Conservation (phyloP, 345 rosid species). For the Corymbia maculata region DNA sequence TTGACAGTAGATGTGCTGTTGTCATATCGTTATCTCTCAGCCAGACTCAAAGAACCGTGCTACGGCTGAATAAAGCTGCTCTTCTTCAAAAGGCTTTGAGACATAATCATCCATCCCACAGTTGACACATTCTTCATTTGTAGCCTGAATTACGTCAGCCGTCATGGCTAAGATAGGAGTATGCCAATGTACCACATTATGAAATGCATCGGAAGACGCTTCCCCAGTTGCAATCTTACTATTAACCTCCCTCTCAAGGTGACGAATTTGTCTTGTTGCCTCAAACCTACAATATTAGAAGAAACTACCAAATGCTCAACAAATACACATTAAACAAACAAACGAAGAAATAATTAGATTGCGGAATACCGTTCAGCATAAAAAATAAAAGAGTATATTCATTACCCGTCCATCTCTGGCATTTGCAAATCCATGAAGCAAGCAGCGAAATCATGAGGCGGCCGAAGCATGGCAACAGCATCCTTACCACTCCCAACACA, state of each 20-base stretch:
- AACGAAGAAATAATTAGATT: background rate
- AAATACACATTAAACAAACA: background rate
- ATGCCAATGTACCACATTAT: slow-evolving; percentile 43
- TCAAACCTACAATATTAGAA: slow-evolving; percentile 48
- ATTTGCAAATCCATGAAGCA: slow-evolving; percentile 98
- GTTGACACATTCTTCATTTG: slow-evolving; percentile 56
- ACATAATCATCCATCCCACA: slow-evolving; percentile 92
- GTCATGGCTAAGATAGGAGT: slow-evolving; percentile 89
- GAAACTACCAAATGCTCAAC: background rate
- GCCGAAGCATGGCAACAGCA: slow-evolving; percentile 60
- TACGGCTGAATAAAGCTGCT: slow-evolving; percentile 68
- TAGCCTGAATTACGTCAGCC: slow-evolving; percentile 85
- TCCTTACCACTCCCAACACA: slow-evolving; percentile 75
- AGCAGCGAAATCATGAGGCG: slow-evolving; percentile 77
- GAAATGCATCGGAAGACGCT: slow-evolving; percentile 23
- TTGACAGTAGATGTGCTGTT: background rate
- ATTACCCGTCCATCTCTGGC: slow-evolving; percentile 98
- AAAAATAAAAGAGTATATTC: background rate
- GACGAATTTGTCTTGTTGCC: slow-evolving; percentile 70
- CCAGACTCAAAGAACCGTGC: slow-evolving; percentile 52
- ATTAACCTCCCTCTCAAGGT: slow-evolving; percentile 41
- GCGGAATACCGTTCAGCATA: background rate
- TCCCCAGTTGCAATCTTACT: slow-evolving; percentile 41
- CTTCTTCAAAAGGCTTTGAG: slow-evolving; percentile 78
- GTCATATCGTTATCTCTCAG: slow-evolving; percentile 4